Base-by-base conservation (phyloP, 768 basidiomycete genomes). In the Hericium alpestre region DNA sequence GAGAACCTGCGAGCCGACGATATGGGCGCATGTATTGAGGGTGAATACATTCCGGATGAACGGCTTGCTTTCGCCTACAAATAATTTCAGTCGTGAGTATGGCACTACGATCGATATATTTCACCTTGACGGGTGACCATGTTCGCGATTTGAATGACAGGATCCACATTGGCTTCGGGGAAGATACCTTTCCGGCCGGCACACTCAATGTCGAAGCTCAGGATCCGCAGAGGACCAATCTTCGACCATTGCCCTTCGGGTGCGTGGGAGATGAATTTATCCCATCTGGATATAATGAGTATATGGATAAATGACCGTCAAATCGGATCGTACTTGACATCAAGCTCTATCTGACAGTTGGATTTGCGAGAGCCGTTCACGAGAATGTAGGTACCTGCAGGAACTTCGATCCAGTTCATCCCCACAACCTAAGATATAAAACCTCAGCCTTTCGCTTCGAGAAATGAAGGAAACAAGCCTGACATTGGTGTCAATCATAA, bases 121-220 rank as follows among this genome's bases (percentile, higher is more conserved):
- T 12, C 41, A 92, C 94, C 94, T 80, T 99, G 96, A 4, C 89
- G 79, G 38, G 94, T 97, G 11, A 98, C 95, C 96, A 98, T 98
- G 69, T 92, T 96, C 1, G 95, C 96, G 58, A 98, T 98, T 66
- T 98, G 96, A 64, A 98, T 98, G 56, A 99, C 92, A 9, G 95
- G 95, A 70, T 99, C 96, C 32, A 79, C 68, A 10, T 84, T 75
- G 8, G 96, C 79, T 66, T 98, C 96, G 0, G 96, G 96, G 66
- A 99, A 99, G 63, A 97, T 88, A 32, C 96, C 96, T 65, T 97
- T 97, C 23, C 96, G 76, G 20, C 96, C 96, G 0, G 96, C 96
- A 71, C 96, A 99, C 72, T 99, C 96, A 64, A 99, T 97, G 81
- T 99, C 96, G 65, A 99, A 99, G 65, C 92, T 94, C 32, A 99